phyloP scores from a whole-genome alignment of 768 basidiomycete species.

The Suillus discolor region DNA sequence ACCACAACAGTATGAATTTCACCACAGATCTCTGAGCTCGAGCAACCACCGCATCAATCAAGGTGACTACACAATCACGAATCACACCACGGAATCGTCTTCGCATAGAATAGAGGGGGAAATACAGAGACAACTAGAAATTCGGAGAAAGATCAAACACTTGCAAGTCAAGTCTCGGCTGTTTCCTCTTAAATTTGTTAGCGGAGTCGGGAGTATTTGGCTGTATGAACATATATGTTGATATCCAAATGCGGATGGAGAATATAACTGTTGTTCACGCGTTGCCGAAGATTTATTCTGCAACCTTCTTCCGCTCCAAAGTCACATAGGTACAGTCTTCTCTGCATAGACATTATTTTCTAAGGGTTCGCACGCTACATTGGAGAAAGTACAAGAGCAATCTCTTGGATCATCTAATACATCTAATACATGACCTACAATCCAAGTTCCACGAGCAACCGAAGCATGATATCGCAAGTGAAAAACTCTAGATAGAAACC shows the following conservation, averaged over 20 bases:
- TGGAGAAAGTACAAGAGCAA: background rate
- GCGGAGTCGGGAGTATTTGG: background rate
- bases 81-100: constrained; percentile 54
- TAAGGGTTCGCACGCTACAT: background rate
- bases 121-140: constrained; percentile 45
- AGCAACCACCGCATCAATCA: constrained; percentile 3
- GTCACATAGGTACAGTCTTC: background rate
- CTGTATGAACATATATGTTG: background rate
- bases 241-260: background rate
- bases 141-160: constrained; percentile 54
- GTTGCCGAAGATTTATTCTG: background rate
- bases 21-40: background rate
- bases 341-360: background rate
- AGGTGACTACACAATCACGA: background rate
- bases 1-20: background rate
- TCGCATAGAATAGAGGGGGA: constrained; percentile 42
- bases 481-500: constrained; percentile 54
- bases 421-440: background rate
- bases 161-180: constrained; percentile 39
- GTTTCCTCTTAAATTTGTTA: background rate
- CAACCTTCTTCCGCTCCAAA: background rate
- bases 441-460: background rate
- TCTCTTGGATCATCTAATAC: background rate
- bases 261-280: background rate
- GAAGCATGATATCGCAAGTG: background rate